These are phyloP conservation scores for Fereydounia khargensis DNA, from an alignment of 1,284 basidiomycete species.

Conservation along the genomic window DNA sequence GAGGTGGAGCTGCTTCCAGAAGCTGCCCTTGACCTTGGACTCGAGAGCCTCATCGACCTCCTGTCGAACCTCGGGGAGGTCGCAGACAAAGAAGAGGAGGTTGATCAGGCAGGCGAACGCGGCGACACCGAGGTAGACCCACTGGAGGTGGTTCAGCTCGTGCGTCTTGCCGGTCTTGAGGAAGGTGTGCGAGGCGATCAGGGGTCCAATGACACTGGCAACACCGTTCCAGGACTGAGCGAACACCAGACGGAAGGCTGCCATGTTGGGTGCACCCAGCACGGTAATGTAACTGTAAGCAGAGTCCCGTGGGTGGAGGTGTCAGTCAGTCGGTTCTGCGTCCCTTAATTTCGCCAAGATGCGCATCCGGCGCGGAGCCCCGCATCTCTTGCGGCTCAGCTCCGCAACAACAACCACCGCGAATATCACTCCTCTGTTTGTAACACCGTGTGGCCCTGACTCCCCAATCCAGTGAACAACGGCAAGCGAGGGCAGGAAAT, in stretches of 20 bases:
- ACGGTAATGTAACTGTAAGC: constrained; percentile 66
- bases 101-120: constrained; percentile 68
- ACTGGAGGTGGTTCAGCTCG: constrained; percentile 71
- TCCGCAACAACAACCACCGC: no score
- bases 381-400: no score
- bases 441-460: no score
- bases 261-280: constrained; percentile 67
- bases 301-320: no score
- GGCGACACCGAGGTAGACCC: constrained; percentile 75
- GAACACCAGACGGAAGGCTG: constrained; percentile 75
- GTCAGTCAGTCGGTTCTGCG: no score
- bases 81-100: constrained; percentile 70
- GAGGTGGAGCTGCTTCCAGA: constrained; percentile 71
- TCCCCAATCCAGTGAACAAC: no score
- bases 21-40: constrained; percentile 41
- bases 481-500: no score
- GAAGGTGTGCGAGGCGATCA: constrained; percentile 75
- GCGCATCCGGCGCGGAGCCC: no score
- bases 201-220: constrained; percentile 73
- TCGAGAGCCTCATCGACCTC: constrained; percentile 16
- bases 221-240: constrained; percentile 79
- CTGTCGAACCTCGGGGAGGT: constrained; percentile 70
- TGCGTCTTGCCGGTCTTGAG: constrained; percentile 67
- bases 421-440: no score
- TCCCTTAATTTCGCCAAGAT: no score